Evolutionary conservation across 208 protist genomes (phyloP).

Genomic region (Trypanosoma vivax): DNA sequence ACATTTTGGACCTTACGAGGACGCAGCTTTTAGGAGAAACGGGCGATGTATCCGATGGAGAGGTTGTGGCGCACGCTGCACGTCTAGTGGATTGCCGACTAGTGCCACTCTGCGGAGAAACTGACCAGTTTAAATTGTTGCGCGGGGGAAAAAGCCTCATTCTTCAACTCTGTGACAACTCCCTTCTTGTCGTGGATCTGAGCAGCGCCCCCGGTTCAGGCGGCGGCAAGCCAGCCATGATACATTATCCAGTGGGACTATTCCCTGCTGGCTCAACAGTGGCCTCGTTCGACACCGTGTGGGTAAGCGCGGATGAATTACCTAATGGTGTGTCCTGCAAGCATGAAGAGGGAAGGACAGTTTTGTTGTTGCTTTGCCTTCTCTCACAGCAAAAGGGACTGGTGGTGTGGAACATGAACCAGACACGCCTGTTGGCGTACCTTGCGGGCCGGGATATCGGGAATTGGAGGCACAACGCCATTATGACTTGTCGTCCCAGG

Average conservation of each 20-base stretch:
- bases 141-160: conserved; percentile 65
- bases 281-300: conserved; percentile 54
- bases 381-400: conserved; percentile 61
- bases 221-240: conserved; percentile 34
- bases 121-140: conserved; percentile 27
- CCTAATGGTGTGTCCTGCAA: background rate
- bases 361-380: conserved; percentile 47
- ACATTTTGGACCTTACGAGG: conserved; percentile 7
- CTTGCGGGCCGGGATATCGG: background rate
- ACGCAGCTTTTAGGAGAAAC: background rate
- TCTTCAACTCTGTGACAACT: conserved; percentile 60
- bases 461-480: conserved; percentile 3
- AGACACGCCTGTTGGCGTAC: conserved; percentile 35
- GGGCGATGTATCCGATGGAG: background rate
- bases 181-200: conserved; percentile 62
- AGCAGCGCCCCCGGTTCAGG: conserved; percentile 30
- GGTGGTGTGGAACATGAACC: conserved; percentile 63
- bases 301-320: conserved; percentile 19
- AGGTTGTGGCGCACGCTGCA: conserved; percentile 39
- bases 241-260: conserved; percentile 45
- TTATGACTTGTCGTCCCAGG: background rate
- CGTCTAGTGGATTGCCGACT: conserved; percentile 61
- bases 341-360: conserved; percentile 12
- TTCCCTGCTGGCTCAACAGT: conserved; percentile 58
- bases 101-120: conserved; percentile 23